phyloP scores from a whole-genome alignment of 805 yeast genomes.

The Alloascoidea hylecoeti region DNA sequence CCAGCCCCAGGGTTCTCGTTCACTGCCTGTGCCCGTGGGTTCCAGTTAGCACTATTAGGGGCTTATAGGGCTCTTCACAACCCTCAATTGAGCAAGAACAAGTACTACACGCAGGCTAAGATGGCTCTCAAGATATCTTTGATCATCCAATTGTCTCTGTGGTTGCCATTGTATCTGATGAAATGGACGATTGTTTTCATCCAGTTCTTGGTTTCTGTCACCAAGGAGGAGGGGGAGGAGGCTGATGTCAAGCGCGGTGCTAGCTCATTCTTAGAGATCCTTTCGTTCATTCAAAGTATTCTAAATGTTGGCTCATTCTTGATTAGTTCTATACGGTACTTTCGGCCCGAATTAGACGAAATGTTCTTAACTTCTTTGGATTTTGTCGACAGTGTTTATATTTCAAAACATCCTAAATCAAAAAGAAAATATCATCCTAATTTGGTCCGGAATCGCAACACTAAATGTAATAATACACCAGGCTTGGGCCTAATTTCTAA shows the following conservation, averaged over 20 bases:
- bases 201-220: conserved; percentile 9
- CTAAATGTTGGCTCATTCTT: conserved; percentile 26
- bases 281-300: conserved; percentile 21
- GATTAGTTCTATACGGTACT: conserved; percentile 20
- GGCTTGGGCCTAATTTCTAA: background rate
- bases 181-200: conserved; percentile 12
- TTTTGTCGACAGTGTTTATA: conserved; percentile 23
- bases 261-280: conserved; percentile 9
- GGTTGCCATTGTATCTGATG: conserved; percentile 14
- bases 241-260: conserved; percentile 3
- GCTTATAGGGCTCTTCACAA: conserved; percentile 30
- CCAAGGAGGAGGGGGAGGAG: conserved; percentile 4
- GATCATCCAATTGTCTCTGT: conserved; percentile 19
- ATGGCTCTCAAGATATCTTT: conserved; percentile 23
- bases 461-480: conserved; percentile 4
- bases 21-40: conserved; percentile 33
- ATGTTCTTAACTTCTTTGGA: conserved; percentile 23
- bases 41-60: conserved; percentile 37
- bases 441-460: conserved; percentile 5
- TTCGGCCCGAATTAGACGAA: conserved; percentile 24
- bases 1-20: conserved; percentile 42
- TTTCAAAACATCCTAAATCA: conserved; percentile 24
- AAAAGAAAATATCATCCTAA: conserved; percentile 11
- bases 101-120: conserved; percentile 22
- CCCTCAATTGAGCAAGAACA: conserved; percentile 21